These are phyloP conservation scores for Chlorociboria aeruginascens DNA, from an alignment of 495 filamentous ascomycete genomes.

Conservation along the genomic window DNA sequence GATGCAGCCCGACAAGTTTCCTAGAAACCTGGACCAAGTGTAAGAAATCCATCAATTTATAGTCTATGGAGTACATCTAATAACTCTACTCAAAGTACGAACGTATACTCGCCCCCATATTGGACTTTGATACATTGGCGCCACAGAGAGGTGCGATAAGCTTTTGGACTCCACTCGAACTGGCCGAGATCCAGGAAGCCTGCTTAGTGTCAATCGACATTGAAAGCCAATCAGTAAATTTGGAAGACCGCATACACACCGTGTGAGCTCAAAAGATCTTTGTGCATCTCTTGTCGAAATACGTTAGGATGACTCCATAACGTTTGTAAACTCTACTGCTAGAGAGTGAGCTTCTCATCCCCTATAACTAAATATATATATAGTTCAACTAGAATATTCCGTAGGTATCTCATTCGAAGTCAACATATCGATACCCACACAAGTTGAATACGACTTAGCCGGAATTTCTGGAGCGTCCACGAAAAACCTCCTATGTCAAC, in stretches of 20 bases:
- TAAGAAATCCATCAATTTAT: slow-evolving; percentile 15
- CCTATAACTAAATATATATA: not conserved
- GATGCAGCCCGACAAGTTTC: slow-evolving; percentile 19
- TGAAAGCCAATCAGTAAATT: slow-evolving; percentile 13
- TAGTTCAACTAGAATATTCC: not conserved
- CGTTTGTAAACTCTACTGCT: slow-evolving; percentile 31
- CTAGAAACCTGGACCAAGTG: slow-evolving; percentile 25
- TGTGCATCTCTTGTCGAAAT: slow-evolving; percentile 33
- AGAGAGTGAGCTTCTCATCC: slow-evolving; percentile 22
- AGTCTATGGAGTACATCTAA: not conserved
- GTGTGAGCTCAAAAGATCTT: slow-evolving; percentile 24
- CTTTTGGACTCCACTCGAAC: slow-evolving; percentile 32
- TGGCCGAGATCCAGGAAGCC: slow-evolving; percentile 32
- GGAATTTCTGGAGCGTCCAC: not conserved
- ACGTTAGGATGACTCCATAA: slow-evolving; percentile 20
- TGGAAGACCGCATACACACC: slow-evolving; percentile 17
- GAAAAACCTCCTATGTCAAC: not conserved
- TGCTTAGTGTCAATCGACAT: slow-evolving; percentile 22
- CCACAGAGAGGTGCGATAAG: slow-evolving; percentile 19
- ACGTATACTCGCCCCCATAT: slow-evolving; percentile 25
- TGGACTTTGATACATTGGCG: slow-evolving; percentile 4
- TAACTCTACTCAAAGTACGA: slow-evolving; percentile 21
- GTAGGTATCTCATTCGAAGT: slow-evolving; percentile 5
- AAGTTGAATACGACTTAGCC: slow-evolving; percentile 19
- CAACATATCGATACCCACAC: slow-evolving; percentile 10